Evolutionary conservation across 2,329 filamentous ascomycete species (phyloP).

Genomic region (Arthrobotrys iridis): DNA sequence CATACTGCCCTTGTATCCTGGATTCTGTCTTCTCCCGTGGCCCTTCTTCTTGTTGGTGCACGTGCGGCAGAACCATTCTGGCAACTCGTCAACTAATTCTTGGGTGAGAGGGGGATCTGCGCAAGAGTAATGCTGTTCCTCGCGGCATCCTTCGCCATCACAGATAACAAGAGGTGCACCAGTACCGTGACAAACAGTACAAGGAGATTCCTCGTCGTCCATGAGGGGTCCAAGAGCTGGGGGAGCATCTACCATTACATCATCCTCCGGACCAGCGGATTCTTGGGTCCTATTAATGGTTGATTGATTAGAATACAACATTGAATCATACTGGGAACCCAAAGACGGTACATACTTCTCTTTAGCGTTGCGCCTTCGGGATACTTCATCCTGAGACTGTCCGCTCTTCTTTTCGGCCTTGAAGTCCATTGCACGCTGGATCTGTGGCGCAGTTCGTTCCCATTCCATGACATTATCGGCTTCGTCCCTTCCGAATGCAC

Average conservation of each 20-base stretch:
- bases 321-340: not conserved
- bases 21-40: conserved; percentile 57
- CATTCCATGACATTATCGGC: conserved; percentile 10
- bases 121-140: conserved; percentile 89
- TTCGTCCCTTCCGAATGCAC: conserved; percentile 26
- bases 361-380: conserved; percentile 14
- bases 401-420: conserved; percentile 10
- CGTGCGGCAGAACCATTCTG: conserved; percentile 85
- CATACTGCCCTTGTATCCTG: conserved; percentile 68
- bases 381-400: conserved; percentile 1
- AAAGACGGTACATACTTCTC: conserved; percentile 6
- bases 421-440: conserved; percentile 38
- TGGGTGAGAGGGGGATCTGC: conserved; percentile 76
- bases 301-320: not conserved
- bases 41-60: conserved; percentile 69
- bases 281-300: not conserved
- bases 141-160: conserved; percentile 78
- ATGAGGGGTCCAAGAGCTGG: conserved; percentile 16
- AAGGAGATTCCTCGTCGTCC: conserved; percentile 86
- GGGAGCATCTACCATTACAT: conserved; percentile 26
- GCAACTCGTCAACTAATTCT: conserved; percentile 70
- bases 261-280: conserved; percentile 25
- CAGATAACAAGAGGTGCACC: conserved; percentile 85
- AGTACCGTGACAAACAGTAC: conserved; percentile 82
- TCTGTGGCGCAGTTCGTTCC: not conserved